Conservation (phyloP, 306 rosid genomes). For the Castanea sativa region DNA sequence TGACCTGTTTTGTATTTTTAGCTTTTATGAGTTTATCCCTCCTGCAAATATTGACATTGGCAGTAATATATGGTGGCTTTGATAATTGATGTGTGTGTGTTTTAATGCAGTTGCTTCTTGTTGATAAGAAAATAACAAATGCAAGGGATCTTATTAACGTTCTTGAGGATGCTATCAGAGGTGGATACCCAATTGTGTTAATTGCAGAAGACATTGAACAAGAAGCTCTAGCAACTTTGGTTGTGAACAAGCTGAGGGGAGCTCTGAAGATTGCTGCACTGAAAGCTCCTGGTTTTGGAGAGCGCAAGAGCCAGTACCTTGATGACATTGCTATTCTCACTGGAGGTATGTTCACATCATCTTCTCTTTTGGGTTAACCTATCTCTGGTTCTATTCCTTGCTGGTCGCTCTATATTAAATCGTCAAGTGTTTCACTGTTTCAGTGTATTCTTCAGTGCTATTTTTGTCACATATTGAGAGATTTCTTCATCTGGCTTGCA, state of each 20-base stretch:
- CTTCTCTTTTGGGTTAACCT: background rate
- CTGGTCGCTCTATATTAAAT: background rate
- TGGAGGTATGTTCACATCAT: slow-evolving; percentile 54
- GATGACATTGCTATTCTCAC: slow-evolving; percentile 96
- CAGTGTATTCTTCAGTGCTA: background rate
- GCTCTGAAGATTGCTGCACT: slow-evolving; percentile 96
- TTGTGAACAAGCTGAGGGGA: slow-evolving; percentile 96
- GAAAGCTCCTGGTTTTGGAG: slow-evolving; percentile 99
- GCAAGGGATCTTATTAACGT: slow-evolving; percentile 92
- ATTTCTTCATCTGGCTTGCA: slow-evolving; percentile 25
- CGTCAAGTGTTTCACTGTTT: background rate
- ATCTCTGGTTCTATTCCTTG: background rate
- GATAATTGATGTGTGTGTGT: background rate
- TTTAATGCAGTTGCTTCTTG: slow-evolving; percentile 85
- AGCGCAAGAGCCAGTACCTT: slow-evolving; percentile 99
- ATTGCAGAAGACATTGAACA: slow-evolving; percentile 96
- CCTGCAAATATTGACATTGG: background rate
- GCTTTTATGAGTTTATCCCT: background rate
- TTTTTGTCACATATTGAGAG: background rate
- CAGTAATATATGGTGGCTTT: background rate
- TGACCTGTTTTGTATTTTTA: background rate
- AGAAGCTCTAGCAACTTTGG: slow-evolving; percentile 96
- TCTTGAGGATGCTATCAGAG: slow-evolving; percentile 90
- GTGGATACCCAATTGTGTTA: slow-evolving; percentile 79
- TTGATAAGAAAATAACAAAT: slow-evolving; percentile 89